phyloP scores from a whole-genome alignment of 495 filamentous ascomycete species.

The Penicillium malachiteum region DNA sequence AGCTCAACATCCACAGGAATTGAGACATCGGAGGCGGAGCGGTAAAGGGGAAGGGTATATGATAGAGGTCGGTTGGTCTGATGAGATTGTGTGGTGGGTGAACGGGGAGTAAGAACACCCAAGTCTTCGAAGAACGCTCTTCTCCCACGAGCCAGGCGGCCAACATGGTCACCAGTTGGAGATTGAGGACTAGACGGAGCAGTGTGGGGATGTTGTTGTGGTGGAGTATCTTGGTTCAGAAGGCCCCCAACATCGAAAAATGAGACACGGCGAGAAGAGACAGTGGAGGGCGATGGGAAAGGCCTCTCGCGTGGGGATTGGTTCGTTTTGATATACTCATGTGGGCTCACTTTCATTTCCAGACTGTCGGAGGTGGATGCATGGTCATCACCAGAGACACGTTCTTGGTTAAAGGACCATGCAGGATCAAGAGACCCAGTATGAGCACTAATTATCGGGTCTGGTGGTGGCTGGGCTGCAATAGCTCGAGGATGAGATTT shows the following conservation, averaged over 20 bases:
- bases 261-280: slow-evolving; percentile 52
- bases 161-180: no score
- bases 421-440: slow-evolving; percentile 31
- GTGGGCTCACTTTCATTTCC: slow-evolving; percentile 36
- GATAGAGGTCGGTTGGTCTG: background rate
- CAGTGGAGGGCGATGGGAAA: background rate
- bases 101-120: slow-evolving; percentile 37
- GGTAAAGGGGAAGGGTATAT: slow-evolving; percentile 21
- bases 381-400: slow-evolving; percentile 26
- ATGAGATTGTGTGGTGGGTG: background rate
- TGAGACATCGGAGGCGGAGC: slow-evolving; percentile 23
- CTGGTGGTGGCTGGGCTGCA: slow-evolving; percentile 25
- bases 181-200: slow-evolving; percentile 1
- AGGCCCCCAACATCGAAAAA: slow-evolving; percentile 74
- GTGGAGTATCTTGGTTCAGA: slow-evolving; percentile 39
- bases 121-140: slow-evolving; percentile 59
- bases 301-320: slow-evolving; percentile 20
- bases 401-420: slow-evolving; percentile 32
- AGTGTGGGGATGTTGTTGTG: slow-evolving; percentile 13
- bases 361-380: slow-evolving; percentile 32
- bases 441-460: slow-evolving; percentile 25
- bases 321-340: slow-evolving; percentile 37
- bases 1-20: slow-evolving; percentile 38
- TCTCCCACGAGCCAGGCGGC: slow-evolving; percentile 38
- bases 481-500: slow-evolving; percentile 13